A percentile compares a stretch with the other conserved stretches of the same genome.
These are phyloP conservation scores for Dispira simplex DNA, from an alignment of 192 early-diverging fungal genomes.

Conservation along the genomic window DNA sequence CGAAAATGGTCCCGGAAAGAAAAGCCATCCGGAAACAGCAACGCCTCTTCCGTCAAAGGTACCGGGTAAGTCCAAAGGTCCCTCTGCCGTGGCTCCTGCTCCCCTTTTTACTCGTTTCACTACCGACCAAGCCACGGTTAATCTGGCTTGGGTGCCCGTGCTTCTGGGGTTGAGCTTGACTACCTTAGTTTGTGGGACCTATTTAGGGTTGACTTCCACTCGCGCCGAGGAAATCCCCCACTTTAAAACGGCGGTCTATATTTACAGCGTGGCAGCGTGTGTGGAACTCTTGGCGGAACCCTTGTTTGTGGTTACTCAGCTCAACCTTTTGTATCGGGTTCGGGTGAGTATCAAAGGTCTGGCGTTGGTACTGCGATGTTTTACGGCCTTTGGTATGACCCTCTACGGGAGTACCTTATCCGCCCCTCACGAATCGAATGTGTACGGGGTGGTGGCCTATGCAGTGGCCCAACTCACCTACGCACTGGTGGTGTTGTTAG, in stretches of 20 bases:
- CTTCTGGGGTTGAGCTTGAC: constrained; percentile 42
- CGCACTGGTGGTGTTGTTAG: constrained; percentile 34
- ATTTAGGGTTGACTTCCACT: constrained; percentile 23
- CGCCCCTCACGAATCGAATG: constrained; percentile 16
- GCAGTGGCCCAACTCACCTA: constrained; percentile 67
- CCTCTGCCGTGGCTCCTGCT: background rate
- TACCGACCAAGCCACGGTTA: constrained; percentile 42
- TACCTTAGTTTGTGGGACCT: constrained; percentile 32
- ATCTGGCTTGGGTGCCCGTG: constrained; percentile 57
- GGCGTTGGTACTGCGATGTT: constrained; percentile 60
- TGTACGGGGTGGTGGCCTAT: constrained; percentile 57
- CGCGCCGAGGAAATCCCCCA: constrained; percentile 19
- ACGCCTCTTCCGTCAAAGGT: no score
- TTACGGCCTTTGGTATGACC: constrained; percentile 47
- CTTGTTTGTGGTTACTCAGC: constrained; percentile 56
- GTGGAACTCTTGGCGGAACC: constrained; percentile 79
- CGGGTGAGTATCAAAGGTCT: constrained; percentile 70
- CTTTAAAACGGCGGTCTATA: constrained; percentile 32
- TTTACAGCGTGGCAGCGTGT: constrained; percentile 62
- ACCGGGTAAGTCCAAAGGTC: no score
- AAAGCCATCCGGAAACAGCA: no score
- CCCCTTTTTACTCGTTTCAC: background rate
- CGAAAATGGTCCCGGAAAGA: background rate
- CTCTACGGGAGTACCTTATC: constrained; percentile 22
- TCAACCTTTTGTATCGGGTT: constrained; percentile 53